Evolutionary conservation across 2,329 filamentous ascomycete species (phyloP).

Genomic region (Exophiala oligosperma): DNA sequence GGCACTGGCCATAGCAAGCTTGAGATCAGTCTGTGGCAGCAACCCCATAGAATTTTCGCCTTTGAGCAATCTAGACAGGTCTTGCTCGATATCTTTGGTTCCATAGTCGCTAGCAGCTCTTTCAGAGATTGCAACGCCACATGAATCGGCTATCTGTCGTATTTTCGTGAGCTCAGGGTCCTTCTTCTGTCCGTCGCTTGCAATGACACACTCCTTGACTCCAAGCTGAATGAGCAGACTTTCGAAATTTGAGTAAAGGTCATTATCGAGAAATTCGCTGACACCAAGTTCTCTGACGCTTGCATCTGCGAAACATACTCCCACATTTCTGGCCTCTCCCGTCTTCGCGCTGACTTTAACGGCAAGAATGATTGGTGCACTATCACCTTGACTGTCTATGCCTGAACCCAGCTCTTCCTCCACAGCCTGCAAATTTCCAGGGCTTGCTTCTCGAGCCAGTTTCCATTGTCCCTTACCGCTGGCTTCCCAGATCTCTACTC

Average conservation of each 20-base stretch:
- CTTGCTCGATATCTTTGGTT: conserved; percentile 91
- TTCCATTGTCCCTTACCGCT: conserved; percentile 81
- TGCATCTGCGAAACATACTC: conserved; percentile 96
- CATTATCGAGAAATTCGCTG: conserved; percentile 98
- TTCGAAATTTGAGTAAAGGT: conserved; percentile 97
- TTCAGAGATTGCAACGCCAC: conserved; percentile 86
- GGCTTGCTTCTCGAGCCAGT: conserved; percentile 85
- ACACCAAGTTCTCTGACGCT: conserved; percentile 94
- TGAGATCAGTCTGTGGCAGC: conserved; percentile 86
- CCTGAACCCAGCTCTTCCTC: conserved; percentile 83
- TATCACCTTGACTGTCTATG: conserved; percentile 53
- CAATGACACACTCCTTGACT: conserved; percentile 89
- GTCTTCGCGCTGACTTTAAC: conserved; percentile 92
- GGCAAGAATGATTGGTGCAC: conserved; percentile 89
- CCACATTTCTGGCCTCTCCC: conserved; percentile 78
- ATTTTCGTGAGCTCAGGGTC: conserved; percentile 88
- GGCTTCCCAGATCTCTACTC: conserved; percentile 86
- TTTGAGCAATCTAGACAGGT: conserved; percentile 81
- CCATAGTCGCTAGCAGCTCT: conserved; percentile 75
- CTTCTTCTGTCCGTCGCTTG: conserved; percentile 74
- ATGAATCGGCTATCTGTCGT: conserved; percentile 84
- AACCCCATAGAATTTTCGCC: conserved; percentile 76
- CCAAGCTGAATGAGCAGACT: conserved; percentile 93
- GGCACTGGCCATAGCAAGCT: conserved; percentile 93
- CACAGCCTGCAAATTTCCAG: conserved; percentile 93